Conservation (phyloP, 495 filamentous ascomycete genomes). For the Lasiosphaeris hirsuta region DNA sequence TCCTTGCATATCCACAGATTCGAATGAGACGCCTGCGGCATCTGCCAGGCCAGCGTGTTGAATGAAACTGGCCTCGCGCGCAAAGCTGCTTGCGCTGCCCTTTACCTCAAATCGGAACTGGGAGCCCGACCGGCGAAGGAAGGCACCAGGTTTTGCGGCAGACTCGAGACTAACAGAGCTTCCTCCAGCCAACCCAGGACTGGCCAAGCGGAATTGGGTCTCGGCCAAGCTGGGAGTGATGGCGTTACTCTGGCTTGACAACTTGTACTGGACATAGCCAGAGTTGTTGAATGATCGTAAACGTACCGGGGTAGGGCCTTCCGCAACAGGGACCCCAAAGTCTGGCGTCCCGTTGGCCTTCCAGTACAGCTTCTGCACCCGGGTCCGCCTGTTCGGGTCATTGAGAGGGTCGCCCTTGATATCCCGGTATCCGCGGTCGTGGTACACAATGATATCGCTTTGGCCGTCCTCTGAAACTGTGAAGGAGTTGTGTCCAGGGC, state of each 20-base stretch:
- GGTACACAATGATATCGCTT: conserved; percentile 49
- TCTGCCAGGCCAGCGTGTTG: conserved; percentile 15
- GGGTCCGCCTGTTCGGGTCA: conserved; percentile 48
- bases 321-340: conserved; percentile 37
- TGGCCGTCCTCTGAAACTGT: conserved; percentile 47
- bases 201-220: conserved; percentile 19
- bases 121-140: conserved; percentile 7
- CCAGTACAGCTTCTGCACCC: conserved; percentile 45
- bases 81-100: conserved; percentile 1
- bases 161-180: conserved; percentile 23
- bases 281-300: conserved; percentile 4
- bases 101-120: conserved; percentile 15
- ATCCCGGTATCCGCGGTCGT: conserved; percentile 43
- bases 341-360: conserved; percentile 46
- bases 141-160: conserved; percentile 18
- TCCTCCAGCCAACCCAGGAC: conserved; percentile 17
- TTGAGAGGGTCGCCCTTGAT: conserved; percentile 30
- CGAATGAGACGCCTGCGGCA: conserved; percentile 16
- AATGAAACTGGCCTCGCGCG: conserved; percentile 18
- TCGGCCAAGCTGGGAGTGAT: conserved; percentile 10
- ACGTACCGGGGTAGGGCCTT: conserved; percentile 21
- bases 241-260: background rate
- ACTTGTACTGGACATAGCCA: conserved; percentile 4
- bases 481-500: conserved; percentile 54
- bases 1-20: background rate